Evolutionary conservation across 129 eudicot genomes (phyloP), one percentile per base, ranked within the genome.

Genomic region (Flaveria trinervia): DNA sequence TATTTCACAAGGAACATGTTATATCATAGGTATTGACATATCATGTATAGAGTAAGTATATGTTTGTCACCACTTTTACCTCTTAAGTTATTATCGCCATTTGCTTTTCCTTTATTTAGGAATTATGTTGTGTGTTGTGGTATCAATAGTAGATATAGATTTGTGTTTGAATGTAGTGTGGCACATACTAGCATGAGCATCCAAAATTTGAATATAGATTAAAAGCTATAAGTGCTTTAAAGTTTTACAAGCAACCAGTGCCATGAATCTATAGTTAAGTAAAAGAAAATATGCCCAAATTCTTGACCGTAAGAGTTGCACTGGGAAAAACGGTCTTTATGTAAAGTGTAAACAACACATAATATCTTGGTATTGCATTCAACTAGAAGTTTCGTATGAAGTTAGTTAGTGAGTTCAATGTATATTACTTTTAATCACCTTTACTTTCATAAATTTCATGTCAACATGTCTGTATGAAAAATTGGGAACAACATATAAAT

Each of bases 181-280:
- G 64, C 62, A 3, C n/a, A 36, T 51, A 51, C 10, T 52, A 66
- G 66, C 73, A 66, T 77, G 67, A 39, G 52, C 17, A 6, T 17
- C 17, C 57, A 50, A 4, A 76, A 76, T 43, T 66, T 36, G 17
- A 68, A 77, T 68, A 33, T 68, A 56, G 68, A 7, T 18, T 73
- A 13, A 28, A 59, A 73, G 36, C 36, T 30, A 30, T 30, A 30
- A 30, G 36, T 30, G 36, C 36, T 30, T 30, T 30, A 4, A 30
- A 30, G 36, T 30, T 30, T 30, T 5, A 30, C 36, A 30, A 30
- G 36, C 36, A 3, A 30, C 36, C 36, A 3, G 36, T 30, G 36
- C 36, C 36, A 30, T 30, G 36, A 30, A 30, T 30, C 36, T 30
- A 30, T 30, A 30, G 36, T 30, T 30, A 30, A 30, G 36, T 3